These are phyloP conservation scores for Eucalyptus tenuipes DNA, from an alignment of 345 rosid species.

Conservation along the genomic window DNA sequence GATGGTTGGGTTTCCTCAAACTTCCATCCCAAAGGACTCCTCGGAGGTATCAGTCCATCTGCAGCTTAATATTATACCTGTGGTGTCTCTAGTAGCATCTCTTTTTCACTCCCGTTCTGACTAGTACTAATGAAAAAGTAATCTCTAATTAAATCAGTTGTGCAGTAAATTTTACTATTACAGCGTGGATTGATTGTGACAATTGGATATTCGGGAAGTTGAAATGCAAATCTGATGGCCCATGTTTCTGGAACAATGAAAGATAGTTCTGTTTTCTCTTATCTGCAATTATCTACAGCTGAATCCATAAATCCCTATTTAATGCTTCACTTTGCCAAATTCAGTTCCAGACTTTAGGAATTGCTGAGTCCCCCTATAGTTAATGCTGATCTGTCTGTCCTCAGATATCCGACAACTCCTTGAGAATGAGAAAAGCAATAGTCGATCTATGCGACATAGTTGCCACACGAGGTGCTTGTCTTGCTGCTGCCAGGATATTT, in stretches of 20 bases:
- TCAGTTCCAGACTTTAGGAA: background rate
- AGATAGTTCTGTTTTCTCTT: background rate
- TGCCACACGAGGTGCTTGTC: conserved; percentile 22
- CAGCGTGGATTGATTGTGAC: background rate
- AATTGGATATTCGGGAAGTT: background rate
- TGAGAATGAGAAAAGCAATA: conserved; percentile 13
- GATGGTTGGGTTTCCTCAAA: background rate
- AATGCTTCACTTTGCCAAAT: background rate
- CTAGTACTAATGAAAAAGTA: background rate
- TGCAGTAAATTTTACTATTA: background rate
- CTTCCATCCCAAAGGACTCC: conserved; percentile 22
- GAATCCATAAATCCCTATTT: background rate
- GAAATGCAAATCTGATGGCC: background rate
- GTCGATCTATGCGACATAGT: conserved; percentile 24
- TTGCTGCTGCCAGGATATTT: conserved; percentile 29
- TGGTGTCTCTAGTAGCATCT: background rate
- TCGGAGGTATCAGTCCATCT: conserved; percentile 27
- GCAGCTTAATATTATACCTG: background rate
- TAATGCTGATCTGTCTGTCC: background rate
- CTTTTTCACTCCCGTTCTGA: background rate
- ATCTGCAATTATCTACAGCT: background rate
- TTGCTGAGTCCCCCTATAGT: background rate
- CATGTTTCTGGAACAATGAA: background rate
- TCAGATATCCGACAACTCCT: conserved; percentile 19
- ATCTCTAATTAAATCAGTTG: background rate